Evolutionary conservation across 2,329 filamentous ascomycete species (phyloP).

Genomic region (Beauveria sp.): DNA sequence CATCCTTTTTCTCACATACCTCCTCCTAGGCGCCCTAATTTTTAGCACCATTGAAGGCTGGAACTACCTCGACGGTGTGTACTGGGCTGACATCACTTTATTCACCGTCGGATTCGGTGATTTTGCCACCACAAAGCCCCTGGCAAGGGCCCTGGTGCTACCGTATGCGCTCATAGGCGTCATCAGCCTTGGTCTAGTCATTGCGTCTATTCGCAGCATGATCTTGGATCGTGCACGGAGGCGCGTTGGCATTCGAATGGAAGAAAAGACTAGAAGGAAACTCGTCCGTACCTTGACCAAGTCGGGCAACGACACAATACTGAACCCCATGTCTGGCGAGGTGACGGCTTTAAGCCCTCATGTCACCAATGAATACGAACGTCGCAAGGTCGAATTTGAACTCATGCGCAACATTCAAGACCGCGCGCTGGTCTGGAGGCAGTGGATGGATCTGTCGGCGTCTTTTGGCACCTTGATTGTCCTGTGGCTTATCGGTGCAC

Average conservation of each 20-base stretch:
- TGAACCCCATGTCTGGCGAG: slow-evolving; percentile 38
- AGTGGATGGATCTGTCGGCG: slow-evolving; percentile 65
- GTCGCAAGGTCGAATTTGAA: slow-evolving; percentile 63
- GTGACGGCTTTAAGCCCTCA: slow-evolving; percentile 5
- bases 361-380: slow-evolving; percentile 40
- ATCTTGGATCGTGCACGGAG: slow-evolving; percentile 50
- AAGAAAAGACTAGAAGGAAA: slow-evolving; percentile 49
- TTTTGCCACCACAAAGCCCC: slow-evolving; percentile 35
- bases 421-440: slow-evolving; percentile 54
- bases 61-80: slow-evolving; percentile 69
- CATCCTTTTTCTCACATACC: slow-evolving; percentile 74
- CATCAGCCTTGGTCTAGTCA: slow-evolving; percentile 75
- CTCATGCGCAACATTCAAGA: slow-evolving; percentile 76
- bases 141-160: slow-evolving; percentile 66
- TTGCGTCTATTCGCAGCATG: slow-evolving; percentile 67
- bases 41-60: slow-evolving; percentile 68
- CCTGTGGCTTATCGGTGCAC: slow-evolving; percentile 74
- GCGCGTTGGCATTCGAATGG: slow-evolving; percentile 47
- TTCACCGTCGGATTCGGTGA: slow-evolving; percentile 61
- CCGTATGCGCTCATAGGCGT: slow-evolving; percentile 79
- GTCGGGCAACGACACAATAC: slow-evolving; percentile 38
- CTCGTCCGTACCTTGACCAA: slow-evolving; percentile 38
- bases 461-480: slow-evolving; percentile 62
- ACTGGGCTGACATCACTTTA: slow-evolving; percentile 68
- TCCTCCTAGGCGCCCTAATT: slow-evolving; percentile 68